phyloP scores from a whole-genome alignment of 805 yeast genomes.

The Ogataea polymorpha region DNA sequence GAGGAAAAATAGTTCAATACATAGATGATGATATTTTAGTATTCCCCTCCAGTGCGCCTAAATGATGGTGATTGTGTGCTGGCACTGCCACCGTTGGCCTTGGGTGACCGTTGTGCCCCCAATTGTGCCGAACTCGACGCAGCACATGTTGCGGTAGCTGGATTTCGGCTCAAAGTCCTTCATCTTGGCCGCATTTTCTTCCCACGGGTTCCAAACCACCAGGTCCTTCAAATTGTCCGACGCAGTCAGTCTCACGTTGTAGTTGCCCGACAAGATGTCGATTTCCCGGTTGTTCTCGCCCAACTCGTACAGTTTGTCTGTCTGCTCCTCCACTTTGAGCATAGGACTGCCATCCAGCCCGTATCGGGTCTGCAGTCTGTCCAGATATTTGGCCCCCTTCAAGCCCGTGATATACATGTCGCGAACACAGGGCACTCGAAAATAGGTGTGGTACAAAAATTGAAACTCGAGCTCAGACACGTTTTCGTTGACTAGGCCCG shows the following conservation, averaged over 20 bases:
- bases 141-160: slow-evolving; percentile 18
- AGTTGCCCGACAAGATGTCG: slow-evolving; percentile 19
- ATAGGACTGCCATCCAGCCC: slow-evolving; percentile 11
- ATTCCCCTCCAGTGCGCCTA: background rate
- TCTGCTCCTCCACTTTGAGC: slow-evolving; percentile 14
- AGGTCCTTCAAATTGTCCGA: slow-evolving; percentile 14
- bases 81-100: slow-evolving; percentile 17
- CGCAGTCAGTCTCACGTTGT: slow-evolving; percentile 11
- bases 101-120: slow-evolving; percentile 9
- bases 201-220: slow-evolving; percentile 25
- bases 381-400: slow-evolving; percentile 12
- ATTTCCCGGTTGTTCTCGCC: background rate
- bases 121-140: slow-evolving; percentile 22
- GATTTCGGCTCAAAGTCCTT: slow-evolving; percentile 21
- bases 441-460: slow-evolving; percentile 21
- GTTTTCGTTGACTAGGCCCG: slow-evolving; percentile 11
- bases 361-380: slow-evolving; percentile 12
- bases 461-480: slow-evolving; percentile 18
- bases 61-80: slow-evolving; percentile 11
- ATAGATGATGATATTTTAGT: background rate
- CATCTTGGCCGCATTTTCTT: slow-evolving; percentile 13
- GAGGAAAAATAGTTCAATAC: slow-evolving; percentile 6
- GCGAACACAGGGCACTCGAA: slow-evolving; percentile 15
- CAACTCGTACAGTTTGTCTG: slow-evolving; percentile 12
- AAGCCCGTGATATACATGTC: slow-evolving; percentile 22